Evolutionary conservation across 306 rosid genomes (phyloP), one percentile per base, ranked within the genome.

Genomic region (Malus sylvestris): DNA sequence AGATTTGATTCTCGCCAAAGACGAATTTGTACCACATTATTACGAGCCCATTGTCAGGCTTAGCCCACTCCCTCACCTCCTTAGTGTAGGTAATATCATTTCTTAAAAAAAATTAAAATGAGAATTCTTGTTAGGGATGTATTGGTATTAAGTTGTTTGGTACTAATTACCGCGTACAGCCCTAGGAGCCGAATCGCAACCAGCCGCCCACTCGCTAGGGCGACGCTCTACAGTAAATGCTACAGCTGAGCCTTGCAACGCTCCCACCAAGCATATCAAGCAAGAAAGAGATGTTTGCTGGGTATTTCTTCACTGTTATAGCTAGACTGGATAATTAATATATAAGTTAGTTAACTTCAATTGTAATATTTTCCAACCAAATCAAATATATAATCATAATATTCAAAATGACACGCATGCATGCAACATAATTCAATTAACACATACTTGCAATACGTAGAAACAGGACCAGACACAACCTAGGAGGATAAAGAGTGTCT

Each of bases 381-480:
- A 33, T 33, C 20, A 52, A 16, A 6, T 52, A 16, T 49, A 14
- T 15, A 38, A 38, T 49, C 15, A 49, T 49, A 49, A 49, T 20
- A 8, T 19, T 58, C 25, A n/a, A n/a, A 27, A 27, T n/a, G 14
- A 57, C 25, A n/a, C 23, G 29, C 65, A 23, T 23, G 33, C 66
- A 60, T 60, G 66, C 29, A n/a, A n/a, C 27, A 25, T 23, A 60
- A 25, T 60, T 60, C 62, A 58, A 58, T 58, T 60, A 11, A 25
- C 33, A 58, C 79, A 42, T 79, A 87, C 88, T 11, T 90, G 97
- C 65, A 90, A 79, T 1, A 91, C 81, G 83, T 87, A 88, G 78
- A 91, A 91, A 15, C 83, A 68, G 7, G 97, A 83, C 86, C 90
- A 93, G 20, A 83, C 87, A 20, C 97, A 90, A 25, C 86, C 97